Conservation (phyloP, 2,329 filamentous ascomycete genomes). For the Cladophialophora exuberans region DNA sequence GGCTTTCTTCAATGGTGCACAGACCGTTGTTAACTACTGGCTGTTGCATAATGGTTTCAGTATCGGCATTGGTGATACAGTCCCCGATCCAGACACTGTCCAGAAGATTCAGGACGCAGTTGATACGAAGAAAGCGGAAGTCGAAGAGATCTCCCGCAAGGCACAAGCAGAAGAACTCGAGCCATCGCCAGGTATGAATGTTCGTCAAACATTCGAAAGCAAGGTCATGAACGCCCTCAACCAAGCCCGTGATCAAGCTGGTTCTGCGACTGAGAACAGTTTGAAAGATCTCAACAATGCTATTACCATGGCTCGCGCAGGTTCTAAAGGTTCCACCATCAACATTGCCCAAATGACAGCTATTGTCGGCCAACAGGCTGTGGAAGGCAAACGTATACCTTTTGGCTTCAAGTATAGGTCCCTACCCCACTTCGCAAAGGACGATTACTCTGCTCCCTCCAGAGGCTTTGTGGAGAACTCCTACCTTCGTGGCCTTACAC, state of each 20-base stretch:
- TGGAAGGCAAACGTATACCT: constrained; percentile 97
- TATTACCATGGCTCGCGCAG: constrained; percentile 92
- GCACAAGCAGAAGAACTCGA: constrained; percentile 89
- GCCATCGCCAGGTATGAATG: constrained; percentile 95
- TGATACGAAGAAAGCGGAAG: constrained; percentile 77
- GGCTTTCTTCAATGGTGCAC: constrained; percentile 92
- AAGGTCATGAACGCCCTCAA: constrained; percentile 94
- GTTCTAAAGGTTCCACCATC: constrained; percentile 98
- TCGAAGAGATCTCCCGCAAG: constrained; percentile 71
- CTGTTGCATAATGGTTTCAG: constrained; percentile 94
- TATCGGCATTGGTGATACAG: constrained; percentile 97
- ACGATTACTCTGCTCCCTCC: constrained; percentile 96
- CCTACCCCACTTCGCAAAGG: constrained; percentile 96
- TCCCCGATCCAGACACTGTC: constrained; percentile 85
- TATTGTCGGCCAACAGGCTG: constrained; percentile 94
- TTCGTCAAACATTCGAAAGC: constrained; percentile 97
- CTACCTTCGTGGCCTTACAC: constrained; percentile 91
- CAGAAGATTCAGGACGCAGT: constrained; percentile 82
- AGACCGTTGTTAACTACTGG: constrained; percentile 97
- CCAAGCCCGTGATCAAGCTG: constrained; percentile 92
- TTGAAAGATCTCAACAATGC: constrained; percentile 96
- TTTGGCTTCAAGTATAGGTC: constrained; percentile 99
- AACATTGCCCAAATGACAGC: constrained; percentile 99
- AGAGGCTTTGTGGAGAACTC: constrained; percentile 99
- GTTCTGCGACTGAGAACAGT: constrained; percentile 87